phyloP scores from a whole-genome alignment of 2,329 filamentous ascomycete genomes.

The Pochonia chlamydosporia region DNA sequence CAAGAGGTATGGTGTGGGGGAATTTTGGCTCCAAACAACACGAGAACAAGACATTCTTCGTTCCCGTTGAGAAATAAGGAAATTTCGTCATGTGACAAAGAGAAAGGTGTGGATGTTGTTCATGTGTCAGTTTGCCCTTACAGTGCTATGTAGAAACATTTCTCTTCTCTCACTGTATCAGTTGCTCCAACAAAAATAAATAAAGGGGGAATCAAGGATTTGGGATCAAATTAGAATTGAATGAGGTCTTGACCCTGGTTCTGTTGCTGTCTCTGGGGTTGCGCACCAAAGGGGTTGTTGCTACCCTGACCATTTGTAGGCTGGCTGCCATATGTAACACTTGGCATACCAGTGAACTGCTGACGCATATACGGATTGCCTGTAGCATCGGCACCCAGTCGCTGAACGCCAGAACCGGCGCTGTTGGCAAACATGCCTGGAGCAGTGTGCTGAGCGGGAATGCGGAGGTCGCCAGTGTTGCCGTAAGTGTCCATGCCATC shows the following conservation, averaged over 20 bases:
- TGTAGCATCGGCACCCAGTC: constrained; percentile 64
- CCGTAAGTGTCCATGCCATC: constrained; percentile 97
- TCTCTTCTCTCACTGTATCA: no score
- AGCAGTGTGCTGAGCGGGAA: constrained; percentile 92
- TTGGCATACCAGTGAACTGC: constrained; percentile 75
- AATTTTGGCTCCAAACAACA: background rate
- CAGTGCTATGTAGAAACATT: background rate
- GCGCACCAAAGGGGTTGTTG: constrained; percentile 54
- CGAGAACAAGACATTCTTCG: background rate
- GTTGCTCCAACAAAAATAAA: background rate
- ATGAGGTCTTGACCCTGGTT: constrained; percentile 54
- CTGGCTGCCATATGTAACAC: constrained; percentile 45
- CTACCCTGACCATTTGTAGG: constrained; percentile 47
- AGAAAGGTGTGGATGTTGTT: background rate
- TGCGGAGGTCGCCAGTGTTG: constrained; percentile 92
- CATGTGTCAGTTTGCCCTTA: background rate
- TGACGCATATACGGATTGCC: constrained; percentile 85
- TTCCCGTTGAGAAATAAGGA: background rate
- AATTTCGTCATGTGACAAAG: constrained; percentile 1
- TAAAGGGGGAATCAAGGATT: background rate
- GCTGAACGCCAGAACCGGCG: constrained; percentile 72
- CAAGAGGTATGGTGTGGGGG: background rate
- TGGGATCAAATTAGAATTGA: constrained; percentile 46
- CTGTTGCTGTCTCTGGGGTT: constrained; percentile 43
- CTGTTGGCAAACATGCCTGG: constrained; percentile 96